Evolutionary conservation across 768 basidiomycete species (phyloP).

Genomic region (Favolaschia claudopus): DNA sequence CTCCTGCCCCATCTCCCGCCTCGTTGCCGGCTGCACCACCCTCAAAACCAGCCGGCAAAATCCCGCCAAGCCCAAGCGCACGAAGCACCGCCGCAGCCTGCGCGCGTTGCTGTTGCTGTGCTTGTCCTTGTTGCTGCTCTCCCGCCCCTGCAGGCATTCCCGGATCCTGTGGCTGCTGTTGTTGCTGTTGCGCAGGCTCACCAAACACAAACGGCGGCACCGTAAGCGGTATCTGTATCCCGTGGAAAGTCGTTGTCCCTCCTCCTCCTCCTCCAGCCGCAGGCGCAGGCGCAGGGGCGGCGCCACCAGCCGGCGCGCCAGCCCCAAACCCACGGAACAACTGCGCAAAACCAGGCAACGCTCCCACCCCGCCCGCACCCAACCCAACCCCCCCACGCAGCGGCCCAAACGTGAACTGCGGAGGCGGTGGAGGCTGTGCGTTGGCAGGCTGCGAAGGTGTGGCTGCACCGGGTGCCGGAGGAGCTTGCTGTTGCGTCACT

Average conservation of each 20-base stretch:
- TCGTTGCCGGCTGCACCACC: not conserved
- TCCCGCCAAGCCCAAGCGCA: not conserved
- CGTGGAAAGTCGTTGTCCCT: no score
- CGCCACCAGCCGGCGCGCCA: not conserved
- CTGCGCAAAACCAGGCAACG: slow-evolving; percentile 11
- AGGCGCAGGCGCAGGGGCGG: not conserved
- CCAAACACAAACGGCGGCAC: not conserved
- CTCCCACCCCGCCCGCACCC: not conserved
- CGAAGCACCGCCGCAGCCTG: slow-evolving; percentile 5
- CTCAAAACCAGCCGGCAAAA: not conserved
- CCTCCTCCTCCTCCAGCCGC: no score
- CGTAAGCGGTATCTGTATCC: no score
- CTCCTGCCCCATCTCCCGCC: no score
- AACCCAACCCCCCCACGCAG: not conserved
- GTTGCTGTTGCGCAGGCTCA: not conserved
- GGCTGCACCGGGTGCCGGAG: no score
- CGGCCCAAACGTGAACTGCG: no score
- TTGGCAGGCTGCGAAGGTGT: no score
- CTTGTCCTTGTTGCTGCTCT: not conserved
- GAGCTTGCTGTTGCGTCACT: no score
- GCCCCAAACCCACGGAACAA: slow-evolving; percentile 16
- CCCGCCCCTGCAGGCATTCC: not conserved
- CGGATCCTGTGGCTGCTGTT: not conserved
- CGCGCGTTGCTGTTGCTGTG: not conserved
- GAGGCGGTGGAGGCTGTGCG: no score